phyloP scores from a whole-genome alignment of 768 basidiomycete species.

The Bullera alba region DNA sequence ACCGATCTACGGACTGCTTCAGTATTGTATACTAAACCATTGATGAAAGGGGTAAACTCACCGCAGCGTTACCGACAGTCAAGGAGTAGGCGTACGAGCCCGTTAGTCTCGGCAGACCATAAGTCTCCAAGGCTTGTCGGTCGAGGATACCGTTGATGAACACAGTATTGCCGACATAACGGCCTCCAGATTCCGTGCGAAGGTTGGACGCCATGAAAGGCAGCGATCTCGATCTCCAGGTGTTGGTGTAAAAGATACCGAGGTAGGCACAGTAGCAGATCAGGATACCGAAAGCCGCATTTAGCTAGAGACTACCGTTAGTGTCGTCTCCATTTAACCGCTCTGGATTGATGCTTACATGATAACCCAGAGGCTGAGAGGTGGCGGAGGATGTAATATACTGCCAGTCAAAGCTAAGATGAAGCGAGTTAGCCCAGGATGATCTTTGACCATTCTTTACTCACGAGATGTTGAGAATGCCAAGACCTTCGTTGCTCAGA shows the following conservation, averaged over 20 bases:
- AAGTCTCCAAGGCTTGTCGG: constrained; percentile 52
- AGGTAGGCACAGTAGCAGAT: constrained; percentile 55
- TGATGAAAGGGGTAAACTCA: too few relatives aligned
- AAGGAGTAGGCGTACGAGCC: constrained; percentile 46
- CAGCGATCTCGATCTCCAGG: constrained; percentile 55
- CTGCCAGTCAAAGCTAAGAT: too few relatives aligned
- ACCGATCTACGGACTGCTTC: constrained; percentile 59
- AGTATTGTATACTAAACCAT: too few relatives aligned
- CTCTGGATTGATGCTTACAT: too few relatives aligned
- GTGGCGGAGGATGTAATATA: constrained; percentile 7
- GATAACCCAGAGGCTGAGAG: not conserved
- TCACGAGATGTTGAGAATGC: constrained; percentile 5
- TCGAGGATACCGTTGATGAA: constrained; percentile 57
- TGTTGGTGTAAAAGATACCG: constrained; percentile 59
- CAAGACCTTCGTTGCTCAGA: constrained; percentile 7
- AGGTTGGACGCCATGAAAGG: constrained; percentile 60
- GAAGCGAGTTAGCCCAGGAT: too few relatives aligned
- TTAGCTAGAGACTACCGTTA: constrained; percentile 51
- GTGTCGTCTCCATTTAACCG: too few relatives aligned
- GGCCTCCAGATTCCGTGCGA: constrained; percentile 54
- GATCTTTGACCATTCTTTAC: too few relatives aligned
- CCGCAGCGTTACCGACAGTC: constrained; percentile 10
- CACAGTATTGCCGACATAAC: constrained; percentile 55
- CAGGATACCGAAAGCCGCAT: constrained; percentile 55
- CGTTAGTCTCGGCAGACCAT: constrained; percentile 53